Percentiles rank a stretch among this genome's conserved stretches.
Conservation (phyloP, 2,329 filamentous ascomycete genomes). For the Ceratocystiopsis minuta region DNA sequence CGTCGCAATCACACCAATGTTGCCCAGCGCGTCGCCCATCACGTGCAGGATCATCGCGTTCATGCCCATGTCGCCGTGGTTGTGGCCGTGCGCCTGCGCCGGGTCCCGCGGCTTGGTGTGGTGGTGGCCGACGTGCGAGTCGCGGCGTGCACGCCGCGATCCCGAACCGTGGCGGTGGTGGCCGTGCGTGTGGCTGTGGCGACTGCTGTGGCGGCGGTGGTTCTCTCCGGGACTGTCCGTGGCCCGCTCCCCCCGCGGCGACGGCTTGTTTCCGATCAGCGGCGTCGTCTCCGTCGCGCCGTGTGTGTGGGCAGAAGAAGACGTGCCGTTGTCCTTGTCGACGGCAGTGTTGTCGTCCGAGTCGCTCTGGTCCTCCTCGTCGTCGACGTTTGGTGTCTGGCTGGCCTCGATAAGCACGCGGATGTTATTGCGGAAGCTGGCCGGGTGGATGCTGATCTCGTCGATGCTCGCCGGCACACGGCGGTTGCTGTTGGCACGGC, state of each 20-base stretch:
- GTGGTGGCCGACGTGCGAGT: conserved; percentile 50
- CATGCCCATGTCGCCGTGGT: conserved; percentile 88
- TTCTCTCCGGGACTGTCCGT: conserved; percentile 12
- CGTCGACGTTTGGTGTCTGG: conserved; percentile 31
- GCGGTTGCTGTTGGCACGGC: conserved; percentile 29
- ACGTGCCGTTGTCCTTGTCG: no score
- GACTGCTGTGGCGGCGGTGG: conserved; percentile 9
- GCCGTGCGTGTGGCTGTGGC: conserved; percentile 12
- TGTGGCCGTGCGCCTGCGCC: conserved; percentile 53
- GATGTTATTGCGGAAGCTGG: conserved; percentile 80
- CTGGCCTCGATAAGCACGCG: conserved; percentile 61
- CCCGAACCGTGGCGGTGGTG: no score
- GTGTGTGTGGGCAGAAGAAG: conserved; percentile 4
- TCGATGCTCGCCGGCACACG: conserved; percentile 41
- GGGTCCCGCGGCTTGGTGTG: conserved; percentile 70
- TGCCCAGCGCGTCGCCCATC: conserved; percentile 69
- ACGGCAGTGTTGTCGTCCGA: conserved; percentile 24
- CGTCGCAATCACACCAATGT: conserved; percentile 68
- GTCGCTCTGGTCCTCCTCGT: conserved; percentile 30
- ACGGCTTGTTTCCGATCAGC: conserved; percentile 15
- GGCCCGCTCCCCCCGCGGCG: conserved; percentile 3
- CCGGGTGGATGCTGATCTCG: conserved; percentile 71
- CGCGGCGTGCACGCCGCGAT: conserved; percentile 19
- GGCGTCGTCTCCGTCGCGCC: conserved; percentile 22
- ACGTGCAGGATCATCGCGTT: conserved; percentile 62